These are phyloP conservation scores for Chrysanthemum makinoi DNA, from an alignment of 129 eudicot genomes.

Conservation along the genomic window DNA sequence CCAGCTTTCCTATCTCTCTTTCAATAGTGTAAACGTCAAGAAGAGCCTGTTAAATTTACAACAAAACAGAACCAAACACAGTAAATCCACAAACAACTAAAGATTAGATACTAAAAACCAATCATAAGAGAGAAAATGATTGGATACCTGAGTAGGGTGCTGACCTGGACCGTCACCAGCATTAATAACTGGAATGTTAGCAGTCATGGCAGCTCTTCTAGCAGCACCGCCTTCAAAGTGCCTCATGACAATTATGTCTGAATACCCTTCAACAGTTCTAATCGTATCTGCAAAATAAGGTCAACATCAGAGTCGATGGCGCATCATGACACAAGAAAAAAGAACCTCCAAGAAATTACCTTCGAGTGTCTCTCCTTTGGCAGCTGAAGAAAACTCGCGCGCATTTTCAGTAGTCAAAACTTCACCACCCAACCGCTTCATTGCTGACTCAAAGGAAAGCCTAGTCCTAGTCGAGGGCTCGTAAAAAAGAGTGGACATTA, in stretches of 20 bases:
- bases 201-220: conserved; percentile 83
- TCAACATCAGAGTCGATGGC: not conserved
- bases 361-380: conserved; percentile 98
- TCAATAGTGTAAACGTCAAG: conserved; percentile 87
- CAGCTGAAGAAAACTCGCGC: conserved; percentile 94
- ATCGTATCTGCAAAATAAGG: conserved; percentile 58
- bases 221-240: conserved; percentile 98
- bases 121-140: not conserved
- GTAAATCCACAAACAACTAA: not conserved
- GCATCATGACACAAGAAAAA: conserved; percentile 11
- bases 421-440: conserved; percentile 95
- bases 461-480: conserved; percentile 98
- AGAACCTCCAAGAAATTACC: conserved; percentile 41
- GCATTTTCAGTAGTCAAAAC: conserved; percentile 98
- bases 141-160: conserved; percentile 86
- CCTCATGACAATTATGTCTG: conserved; percentile 94
- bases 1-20: conserved; percentile 86
- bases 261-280: conserved; percentile 93
- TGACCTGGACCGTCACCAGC: conserved; percentile 99
- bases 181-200: conserved; percentile 86
- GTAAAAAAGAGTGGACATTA: conserved; percentile 92
- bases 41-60: conserved; percentile 60
- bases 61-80: not conserved
- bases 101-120: not conserved
- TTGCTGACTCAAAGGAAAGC: conserved; percentile 98